Evolutionary conservation across 805 yeast species (phyloP), one percentile per base, ranked within the genome.

Genomic region (Saccharomycopsis javanensis): DNA sequence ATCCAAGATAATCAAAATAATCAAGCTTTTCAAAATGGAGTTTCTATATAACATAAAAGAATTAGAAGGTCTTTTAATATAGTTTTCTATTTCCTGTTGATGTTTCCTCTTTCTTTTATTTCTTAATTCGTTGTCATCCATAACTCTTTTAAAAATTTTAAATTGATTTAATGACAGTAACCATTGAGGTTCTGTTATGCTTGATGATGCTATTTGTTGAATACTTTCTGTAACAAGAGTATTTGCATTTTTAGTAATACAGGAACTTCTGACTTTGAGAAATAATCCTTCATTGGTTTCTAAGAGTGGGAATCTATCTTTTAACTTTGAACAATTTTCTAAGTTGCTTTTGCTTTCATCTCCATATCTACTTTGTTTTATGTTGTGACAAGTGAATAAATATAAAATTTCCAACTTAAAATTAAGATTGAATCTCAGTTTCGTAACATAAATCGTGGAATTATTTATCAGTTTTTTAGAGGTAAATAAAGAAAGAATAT

Each of bases 1-100:
- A 58, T 15, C 68, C 66, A 60, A 55, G 15, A 60, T 53, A 1
- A 42, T 33, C 50, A 67, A 64, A 4, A 68, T 64, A 57, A 71
- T 66, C 16, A 75, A 74, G 10, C 71, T 71, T 60, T 73, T 75
- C 16, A 76, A 72, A 70, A 75, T 73, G 5, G 73, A 63, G 20
- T 73, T 67, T 54, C 79, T 68, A 62, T 77, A 76, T 8, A 76
- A 67, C 80, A 76, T 76, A 61, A 74, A 76, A 28, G 77, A 71
- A 64, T 76, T 76, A 57, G 75, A 67, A 0, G 80, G 80, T 46
- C 80, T 69, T 60, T 76, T 77, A 51, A 76, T 69, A 56, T 73
- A 61, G 16, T 28, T 20, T n/a, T 31, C 18, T 8, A 42, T 42
- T 15, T 53, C 51, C 7, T 31, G 25, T 20, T 42, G 48, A 42